A percentile compares a stretch with the other conserved stretches of the same genome.
These are phyloP conservation scores for Nannizziopsis barbatae DNA, from an alignment of 2,329 filamentous ascomycete species.

Conservation along the genomic window DNA sequence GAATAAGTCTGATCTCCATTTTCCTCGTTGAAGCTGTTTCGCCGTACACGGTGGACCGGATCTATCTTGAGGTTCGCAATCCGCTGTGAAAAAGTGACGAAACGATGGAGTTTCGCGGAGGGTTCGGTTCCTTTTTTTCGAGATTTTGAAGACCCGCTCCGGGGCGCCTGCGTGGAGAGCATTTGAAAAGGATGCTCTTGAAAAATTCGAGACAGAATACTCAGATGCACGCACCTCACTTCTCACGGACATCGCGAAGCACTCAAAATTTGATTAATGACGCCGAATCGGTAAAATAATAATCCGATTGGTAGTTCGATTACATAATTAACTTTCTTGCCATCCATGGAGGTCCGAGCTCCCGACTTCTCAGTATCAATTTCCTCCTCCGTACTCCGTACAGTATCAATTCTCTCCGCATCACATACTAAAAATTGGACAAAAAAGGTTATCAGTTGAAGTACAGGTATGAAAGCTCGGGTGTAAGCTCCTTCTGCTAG, in stretches of 20 bases:
- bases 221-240: conserved; percentile 8
- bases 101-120: conserved; percentile 66
- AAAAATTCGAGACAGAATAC: not conserved
- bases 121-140: conserved; percentile 59
- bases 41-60: conserved; percentile 78
- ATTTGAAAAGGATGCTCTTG: conserved; percentile 22
- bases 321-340: too few relatives aligned
- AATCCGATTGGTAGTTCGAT: too few relatives aligned
- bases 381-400: not conserved
- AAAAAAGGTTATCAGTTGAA: too few relatives aligned
- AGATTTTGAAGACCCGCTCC: conserved; percentile 56
- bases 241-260: conserved; percentile 26
- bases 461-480: not conserved
- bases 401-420: too few relatives aligned
- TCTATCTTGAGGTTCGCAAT: conserved; percentile 89
- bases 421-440: too few relatives aligned
- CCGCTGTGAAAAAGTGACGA: conserved; percentile 82
- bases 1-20: conserved; percentile 68
- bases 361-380: too few relatives aligned
- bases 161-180: conserved; percentile 49
- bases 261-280: conserved; percentile 16
- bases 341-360: too few relatives aligned
- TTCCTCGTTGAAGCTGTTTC: conserved; percentile 66
- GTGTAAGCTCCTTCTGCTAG: not conserved
- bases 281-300: conserved; percentile 22